Conservation (phyloP, 2,329 filamentous ascomycete genomes). For the Raffaelea arxii region DNA sequence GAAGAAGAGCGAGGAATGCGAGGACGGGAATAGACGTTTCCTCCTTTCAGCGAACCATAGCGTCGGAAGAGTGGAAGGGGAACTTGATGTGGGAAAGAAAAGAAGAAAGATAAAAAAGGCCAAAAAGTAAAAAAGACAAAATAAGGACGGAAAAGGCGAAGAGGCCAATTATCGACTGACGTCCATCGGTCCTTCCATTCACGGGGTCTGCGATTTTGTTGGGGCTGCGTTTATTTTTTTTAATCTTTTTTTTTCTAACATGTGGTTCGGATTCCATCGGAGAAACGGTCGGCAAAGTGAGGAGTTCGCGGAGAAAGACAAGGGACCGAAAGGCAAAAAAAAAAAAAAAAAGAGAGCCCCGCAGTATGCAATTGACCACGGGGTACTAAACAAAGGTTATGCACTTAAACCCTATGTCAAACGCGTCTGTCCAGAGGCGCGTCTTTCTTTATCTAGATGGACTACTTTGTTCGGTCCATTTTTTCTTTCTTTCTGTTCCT, state of each 20-base stretch:
- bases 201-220: too few relatives aligned
- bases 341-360: too few relatives aligned
- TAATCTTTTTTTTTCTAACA: not conserved
- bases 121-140: not conserved
- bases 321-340: not conserved
- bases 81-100: not conserved
- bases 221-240: not conserved
- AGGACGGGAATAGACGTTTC: too few relatives aligned
- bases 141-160: not conserved
- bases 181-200: too few relatives aligned
- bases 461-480: too few relatives aligned
- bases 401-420: not conserved
- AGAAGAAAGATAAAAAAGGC: not conserved
- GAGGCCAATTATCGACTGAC: conserved; percentile 2
- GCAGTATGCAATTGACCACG: not conserved
- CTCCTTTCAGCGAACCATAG: too few relatives aligned
- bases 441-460: not conserved
- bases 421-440: too few relatives aligned
- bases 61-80: too few relatives aligned
- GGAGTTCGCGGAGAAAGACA: not conserved
- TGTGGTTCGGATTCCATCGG: not conserved
- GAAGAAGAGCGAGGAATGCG: too few relatives aligned
- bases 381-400: not conserved
- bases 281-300: not conserved
- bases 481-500: not conserved